Conservation (phyloP, 2,329 filamentous ascomycete genomes). For the Aspergillus caelatus region DNA sequence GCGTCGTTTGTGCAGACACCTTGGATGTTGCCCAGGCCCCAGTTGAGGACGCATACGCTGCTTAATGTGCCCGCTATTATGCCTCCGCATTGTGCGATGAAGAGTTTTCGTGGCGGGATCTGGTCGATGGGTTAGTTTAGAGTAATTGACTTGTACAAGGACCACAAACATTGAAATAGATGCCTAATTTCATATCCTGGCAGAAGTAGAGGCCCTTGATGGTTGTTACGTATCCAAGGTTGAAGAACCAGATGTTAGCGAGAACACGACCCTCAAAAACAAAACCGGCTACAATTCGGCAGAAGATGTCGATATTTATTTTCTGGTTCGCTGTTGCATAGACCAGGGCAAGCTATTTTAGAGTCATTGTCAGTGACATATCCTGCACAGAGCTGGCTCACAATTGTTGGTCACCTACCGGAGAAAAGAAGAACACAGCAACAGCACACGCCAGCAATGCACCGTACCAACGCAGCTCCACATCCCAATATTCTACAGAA, state of each 20-base stretch:
- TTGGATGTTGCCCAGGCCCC: slow-evolving; percentile 47
- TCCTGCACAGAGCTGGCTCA: not conserved
- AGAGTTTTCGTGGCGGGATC: slow-evolving; percentile 49
- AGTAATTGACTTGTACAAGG: not conserved
- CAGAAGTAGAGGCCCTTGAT: slow-evolving; percentile 31
- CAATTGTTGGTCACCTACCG: slow-evolving; percentile 14
- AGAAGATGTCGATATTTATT: slow-evolving; percentile 33
- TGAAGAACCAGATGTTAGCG: slow-evolving; percentile 35
- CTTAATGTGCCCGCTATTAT: slow-evolving; percentile 50
- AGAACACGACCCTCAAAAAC: slow-evolving; percentile 35
- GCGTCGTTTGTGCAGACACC: slow-evolving; percentile 55
- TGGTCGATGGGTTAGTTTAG: slow-evolving; percentile 30
- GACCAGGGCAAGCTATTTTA: slow-evolving; percentile 24
- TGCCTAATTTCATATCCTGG: slow-evolving; percentile 32
- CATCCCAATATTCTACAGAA: slow-evolving; percentile 28
- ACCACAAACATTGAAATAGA: slow-evolving; percentile 25
- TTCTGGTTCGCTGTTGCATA: slow-evolving; percentile 31
- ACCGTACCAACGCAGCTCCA: slow-evolving; percentile 30
- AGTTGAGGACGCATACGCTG: slow-evolving; percentile 49
- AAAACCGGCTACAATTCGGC: slow-evolving; percentile 33
- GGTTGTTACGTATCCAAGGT: slow-evolving; percentile 10
- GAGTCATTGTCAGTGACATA: not conserved
- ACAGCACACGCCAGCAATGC: slow-evolving; percentile 27
- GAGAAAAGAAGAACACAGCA: slow-evolving; percentile 26
- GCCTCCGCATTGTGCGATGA: slow-evolving; percentile 52